Evolutionary conservation across 805 yeast species (phyloP).

Genomic region (Naumovozyma dairenensis): DNA sequence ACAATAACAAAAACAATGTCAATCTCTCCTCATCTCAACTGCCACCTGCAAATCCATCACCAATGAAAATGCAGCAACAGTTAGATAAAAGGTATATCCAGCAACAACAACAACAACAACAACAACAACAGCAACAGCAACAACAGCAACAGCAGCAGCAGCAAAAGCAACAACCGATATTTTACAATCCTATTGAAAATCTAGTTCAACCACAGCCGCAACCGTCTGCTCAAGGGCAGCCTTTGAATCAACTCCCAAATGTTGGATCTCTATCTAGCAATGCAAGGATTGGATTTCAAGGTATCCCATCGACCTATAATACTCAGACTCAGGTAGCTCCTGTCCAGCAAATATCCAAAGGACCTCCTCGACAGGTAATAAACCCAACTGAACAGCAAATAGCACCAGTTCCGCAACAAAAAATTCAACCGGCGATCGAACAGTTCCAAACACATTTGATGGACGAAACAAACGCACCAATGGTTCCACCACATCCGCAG

Average conservation of each 20-base stretch:
- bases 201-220: conserved; percentile 1
- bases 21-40: too few relatives aligned
- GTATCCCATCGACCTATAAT: too few relatives aligned
- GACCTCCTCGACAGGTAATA: neutral
- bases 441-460: neutral
- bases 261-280: neutral
- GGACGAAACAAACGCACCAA: neutral
- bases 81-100: neutral
- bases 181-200: neutral
- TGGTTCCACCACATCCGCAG: conserved; percentile 1
- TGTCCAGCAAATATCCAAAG: too few relatives aligned
- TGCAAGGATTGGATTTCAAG: too few relatives aligned
- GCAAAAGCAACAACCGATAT: neutral
- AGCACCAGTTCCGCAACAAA: neutral
- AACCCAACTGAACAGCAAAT: neutral
- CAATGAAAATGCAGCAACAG: neutral
- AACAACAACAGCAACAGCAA: conserved; percentile 5
- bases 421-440: neutral
- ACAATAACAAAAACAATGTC: neutral
- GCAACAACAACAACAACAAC: conserved; percentile 3
- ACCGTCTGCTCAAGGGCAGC: conserved; percentile 3
- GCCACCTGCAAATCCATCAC: conserved; percentile 1
- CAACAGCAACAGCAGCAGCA: conserved; percentile 7
- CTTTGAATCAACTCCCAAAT: neutral
- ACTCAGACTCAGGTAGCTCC: too few relatives aligned